phyloP scores from a whole-genome alignment of 768 basidiomycete genomes.

The Mycena kentingensis region DNA sequence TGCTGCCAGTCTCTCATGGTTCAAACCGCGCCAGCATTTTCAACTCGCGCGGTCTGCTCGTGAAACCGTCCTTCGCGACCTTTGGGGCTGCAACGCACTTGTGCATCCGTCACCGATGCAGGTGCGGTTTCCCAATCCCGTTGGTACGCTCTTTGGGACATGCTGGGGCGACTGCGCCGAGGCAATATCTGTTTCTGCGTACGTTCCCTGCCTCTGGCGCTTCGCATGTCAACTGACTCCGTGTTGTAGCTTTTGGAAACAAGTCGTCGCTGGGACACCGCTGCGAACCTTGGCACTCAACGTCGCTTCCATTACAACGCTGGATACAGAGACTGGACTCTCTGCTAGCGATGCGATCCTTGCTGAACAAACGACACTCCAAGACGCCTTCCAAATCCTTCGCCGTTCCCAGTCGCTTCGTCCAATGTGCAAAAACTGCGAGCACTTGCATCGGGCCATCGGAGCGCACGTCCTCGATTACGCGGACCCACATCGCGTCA shows the following conservation, averaged over 20 bases:
- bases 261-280: background rate
- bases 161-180: slow-evolving; percentile 21
- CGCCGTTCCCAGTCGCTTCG: slow-evolving; percentile 8
- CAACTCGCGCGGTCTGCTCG: slow-evolving; percentile 13
- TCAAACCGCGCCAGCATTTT: slow-evolving; percentile 14
- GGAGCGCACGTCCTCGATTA: slow-evolving; percentile 16
- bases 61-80: slow-evolving; percentile 7
- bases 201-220: background rate
- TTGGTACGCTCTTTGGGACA: slow-evolving; percentile 13
- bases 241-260: slow-evolving; percentile 8
- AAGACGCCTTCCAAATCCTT: slow-evolving; percentile 3
- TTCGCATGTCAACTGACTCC: background rate
- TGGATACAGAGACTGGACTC: slow-evolving; percentile 4
- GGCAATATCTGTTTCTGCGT: slow-evolving; percentile 15
- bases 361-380: background rate
- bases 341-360: slow-evolving; percentile 12
- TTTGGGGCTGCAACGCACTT: slow-evolving; percentile 3
- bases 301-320: slow-evolving; percentile 11
- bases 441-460: slow-evolving; percentile 3
- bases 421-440: slow-evolving; percentile 20
- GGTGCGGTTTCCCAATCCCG: slow-evolving; percentile 11
- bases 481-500: background rate
- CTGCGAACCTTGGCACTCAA: slow-evolving; percentile 15
- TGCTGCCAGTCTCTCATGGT: slow-evolving; percentile 15
- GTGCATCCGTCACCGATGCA: slow-evolving; percentile 17